Base-by-base conservation (phyloP, 495 filamentous ascomycete genomes). In the Talaromyces adpressus region DNA sequence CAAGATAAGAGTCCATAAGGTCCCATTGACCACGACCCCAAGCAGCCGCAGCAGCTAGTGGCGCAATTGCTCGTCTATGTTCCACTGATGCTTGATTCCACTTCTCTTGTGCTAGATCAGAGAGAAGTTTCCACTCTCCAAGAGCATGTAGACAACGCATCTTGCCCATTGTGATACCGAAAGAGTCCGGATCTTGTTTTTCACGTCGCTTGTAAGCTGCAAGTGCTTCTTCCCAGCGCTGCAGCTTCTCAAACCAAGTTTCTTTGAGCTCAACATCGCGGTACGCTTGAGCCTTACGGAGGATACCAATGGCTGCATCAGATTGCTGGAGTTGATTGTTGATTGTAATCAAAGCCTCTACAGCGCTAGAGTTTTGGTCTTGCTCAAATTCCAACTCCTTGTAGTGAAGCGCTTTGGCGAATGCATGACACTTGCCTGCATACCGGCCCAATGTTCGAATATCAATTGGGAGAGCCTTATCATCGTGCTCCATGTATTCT, bases 401-500 rank as follows among this genome's bases (percentile, higher is more conserved):
- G 79, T 98, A 99, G 66, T 99, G 94, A 20, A 99, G 82, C 9
- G 94, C 94, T 72, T 99, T 99, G 18, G 94, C 94, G 72, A 94
- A 98, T 6, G 94, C 94, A 75, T 99, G 94, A 61, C 95, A 98
- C 68, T 93, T 92, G 0, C 87, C 92, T 14, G 94, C 94, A 70
- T 97, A 95, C 68, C 91, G 89, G 20, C 95, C 94, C 36, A 98
- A 79, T 1, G 91, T 89, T 34, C 94, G 85, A 63, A 99, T 96
- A 72, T 99, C 95, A 66, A 99, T 97, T 16, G 94, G 94, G 23
- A 99, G 82, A 6, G 94, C 94, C 70, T 98, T 98, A 71, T 99
- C 94, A 69, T 98, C 94, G 68, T 99, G 94, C 69, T 99, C 94
- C 94, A 99, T 99, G 72, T 98, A 99, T 68, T 99, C 94, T 3